Evolutionary conservation across 2,329 filamentous ascomycete genomes (phyloP).

Genomic region (Setomelanomma holmii): DNA sequence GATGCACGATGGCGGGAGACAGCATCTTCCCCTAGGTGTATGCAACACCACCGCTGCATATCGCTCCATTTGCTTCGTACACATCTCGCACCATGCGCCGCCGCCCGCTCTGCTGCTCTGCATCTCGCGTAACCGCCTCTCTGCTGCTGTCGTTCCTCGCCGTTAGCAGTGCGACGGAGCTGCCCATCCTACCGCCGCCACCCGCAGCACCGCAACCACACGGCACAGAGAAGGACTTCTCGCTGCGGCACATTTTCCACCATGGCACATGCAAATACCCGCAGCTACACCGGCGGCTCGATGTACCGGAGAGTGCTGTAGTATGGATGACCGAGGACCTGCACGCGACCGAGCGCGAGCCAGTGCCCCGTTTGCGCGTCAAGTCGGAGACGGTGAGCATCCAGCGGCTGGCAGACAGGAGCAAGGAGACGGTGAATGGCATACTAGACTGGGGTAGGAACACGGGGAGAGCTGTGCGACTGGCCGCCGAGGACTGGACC

Average conservation of each 20-base stretch:
- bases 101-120: constrained; percentile 55
- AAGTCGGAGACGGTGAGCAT: constrained; percentile 74
- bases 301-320: constrained; percentile 68
- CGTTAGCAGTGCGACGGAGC: constrained; percentile 54
- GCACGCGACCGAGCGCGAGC: constrained; percentile 47
- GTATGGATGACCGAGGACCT: constrained; percentile 71
- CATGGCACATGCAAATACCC: constrained; percentile 84
- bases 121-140: constrained; percentile 68
- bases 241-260: constrained; percentile 87
- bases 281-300: constrained; percentile 75
- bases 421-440: constrained; percentile 76
- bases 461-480: constrained; percentile 69
- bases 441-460: constrained; percentile 76
- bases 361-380: constrained; percentile 55
- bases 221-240: constrained; percentile 37
- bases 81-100: constrained; percentile 29
- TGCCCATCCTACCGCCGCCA: constrained; percentile 35
- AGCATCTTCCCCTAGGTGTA: not conserved
- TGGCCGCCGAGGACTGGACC: constrained; percentile 81
- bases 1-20: constrained; percentile 1
- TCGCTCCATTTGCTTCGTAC: not conserved
- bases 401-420: constrained; percentile 80
- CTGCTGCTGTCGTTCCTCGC: constrained; percentile 73
- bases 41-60: not conserved
- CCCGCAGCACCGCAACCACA: constrained; percentile 28